These are phyloP conservation scores for Sungouiella thailandica DNA, from an alignment of 805 yeast genomes.

Conservation along the genomic window DNA sequence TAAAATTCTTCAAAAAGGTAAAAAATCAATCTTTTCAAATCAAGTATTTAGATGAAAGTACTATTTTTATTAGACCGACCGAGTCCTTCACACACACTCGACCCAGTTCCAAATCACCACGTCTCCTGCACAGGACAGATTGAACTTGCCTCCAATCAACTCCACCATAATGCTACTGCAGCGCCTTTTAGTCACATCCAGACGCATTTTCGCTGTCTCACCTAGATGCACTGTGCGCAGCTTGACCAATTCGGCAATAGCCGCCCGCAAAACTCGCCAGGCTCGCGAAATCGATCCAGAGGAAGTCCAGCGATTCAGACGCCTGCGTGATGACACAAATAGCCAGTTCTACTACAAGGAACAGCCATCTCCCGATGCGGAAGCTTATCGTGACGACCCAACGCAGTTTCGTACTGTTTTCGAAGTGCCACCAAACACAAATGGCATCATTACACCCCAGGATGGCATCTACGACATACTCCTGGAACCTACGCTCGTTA, in stretches of 20 bases:
- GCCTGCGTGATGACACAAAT: slow-evolving; percentile 5
- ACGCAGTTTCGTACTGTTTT: slow-evolving; percentile 29
- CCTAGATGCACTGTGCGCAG: not conserved
- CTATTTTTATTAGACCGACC: no score
- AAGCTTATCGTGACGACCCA: slow-evolving; percentile 21
- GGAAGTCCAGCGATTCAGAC: slow-evolving; percentile 23
- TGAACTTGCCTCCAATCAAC: not conserved
- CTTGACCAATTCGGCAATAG: not conserved
- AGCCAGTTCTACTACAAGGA: slow-evolving; percentile 22
- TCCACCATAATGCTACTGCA: not conserved
- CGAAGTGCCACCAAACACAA: slow-evolving; percentile 35
- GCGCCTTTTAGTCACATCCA: not conserved
- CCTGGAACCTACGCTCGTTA: slow-evolving; percentile 76
- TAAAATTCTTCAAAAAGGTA: no score
- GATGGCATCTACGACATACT: slow-evolving; percentile 63
- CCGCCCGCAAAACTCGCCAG: slow-evolving; percentile 19
- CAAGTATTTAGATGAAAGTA: no score
- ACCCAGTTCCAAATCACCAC: no score
- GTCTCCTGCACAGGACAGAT: no score
- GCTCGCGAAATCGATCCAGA: slow-evolving; percentile 33
- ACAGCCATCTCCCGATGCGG: slow-evolving; percentile 22
- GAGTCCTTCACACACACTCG: no score
- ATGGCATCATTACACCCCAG: slow-evolving; percentile 47
- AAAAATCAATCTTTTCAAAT: no score
- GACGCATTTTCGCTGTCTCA: not conserved